Percentiles rank a stretch among this genome's conserved stretches.
Evolutionary conservation across 805 yeast genomes (phyloP).

Genomic region (Cyberlindnera petersonii): DNA sequence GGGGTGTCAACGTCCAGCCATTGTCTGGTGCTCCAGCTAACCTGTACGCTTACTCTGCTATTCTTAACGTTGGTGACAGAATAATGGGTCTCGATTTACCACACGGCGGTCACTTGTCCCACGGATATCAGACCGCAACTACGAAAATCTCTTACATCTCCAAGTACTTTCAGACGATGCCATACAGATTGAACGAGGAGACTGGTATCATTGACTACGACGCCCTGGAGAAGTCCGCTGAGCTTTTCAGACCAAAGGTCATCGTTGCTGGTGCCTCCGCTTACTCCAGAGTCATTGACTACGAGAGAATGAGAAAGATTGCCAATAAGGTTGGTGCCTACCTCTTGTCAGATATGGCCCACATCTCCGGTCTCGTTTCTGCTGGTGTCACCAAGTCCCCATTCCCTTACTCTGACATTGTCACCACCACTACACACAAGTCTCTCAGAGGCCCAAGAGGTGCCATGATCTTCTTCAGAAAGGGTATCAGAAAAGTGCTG

Average conservation of each 20-base stretch:
- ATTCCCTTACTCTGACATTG: conserved; percentile 94
- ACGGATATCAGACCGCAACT: conserved; percentile 94
- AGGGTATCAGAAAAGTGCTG: conserved; percentile 83
- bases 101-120: conserved; percentile 98
- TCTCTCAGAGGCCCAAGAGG: conserved; percentile 99
- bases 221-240: conserved; percentile 85
- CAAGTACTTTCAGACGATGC: conserved; percentile 97
- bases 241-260: conserved; percentile 91
- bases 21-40: conserved; percentile 98
- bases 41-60: conserved; percentile 92
- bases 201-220: conserved; percentile 97
- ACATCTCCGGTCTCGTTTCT: conserved; percentile 91
- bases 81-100: conserved; percentile 98
- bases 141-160: conserved; percentile 94
- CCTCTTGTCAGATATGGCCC: conserved; percentile 97
- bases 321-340: conserved; percentile 98
- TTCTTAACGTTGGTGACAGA: conserved; percentile 93
- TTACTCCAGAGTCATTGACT: conserved; percentile 93
- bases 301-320: conserved; percentile 92
- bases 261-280: conserved; percentile 98
- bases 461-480: conserved; percentile 98
- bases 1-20: conserved; percentile 99
- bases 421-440: conserved; percentile 98
- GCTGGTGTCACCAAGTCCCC: conserved; percentile 96
- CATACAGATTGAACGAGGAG: conserved; percentile 86